phyloP scores from a whole-genome alignment of 2,329 filamentous ascomycete genomes.

The Talaromyces sp. region DNA sequence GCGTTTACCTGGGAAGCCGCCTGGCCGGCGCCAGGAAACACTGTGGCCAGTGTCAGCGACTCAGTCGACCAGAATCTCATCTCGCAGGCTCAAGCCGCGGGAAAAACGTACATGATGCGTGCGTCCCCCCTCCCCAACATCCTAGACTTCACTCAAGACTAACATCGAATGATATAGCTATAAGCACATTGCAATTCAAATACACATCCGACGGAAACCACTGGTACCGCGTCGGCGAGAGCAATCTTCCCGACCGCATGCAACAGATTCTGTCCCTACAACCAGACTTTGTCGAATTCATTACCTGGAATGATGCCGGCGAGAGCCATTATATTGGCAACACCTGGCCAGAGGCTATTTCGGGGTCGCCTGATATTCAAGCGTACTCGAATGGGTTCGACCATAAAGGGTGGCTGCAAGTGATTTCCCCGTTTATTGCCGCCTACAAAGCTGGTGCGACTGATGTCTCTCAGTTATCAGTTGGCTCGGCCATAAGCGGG shows the following conservation, averaged over 20 bases:
- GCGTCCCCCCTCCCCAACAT: neutral
- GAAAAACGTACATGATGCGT: constrained; percentile 8
- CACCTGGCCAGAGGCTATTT: constrained; percentile 5
- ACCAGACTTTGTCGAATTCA: constrained; percentile 6
- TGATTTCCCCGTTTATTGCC: constrained; percentile 3
- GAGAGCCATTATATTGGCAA: constrained; percentile 9
- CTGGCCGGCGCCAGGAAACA: constrained; percentile 3
- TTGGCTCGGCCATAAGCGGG: neutral
- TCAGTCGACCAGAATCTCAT: neutral
- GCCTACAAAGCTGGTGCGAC: constrained; percentile 5
- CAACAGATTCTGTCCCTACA: constrained; percentile 1
- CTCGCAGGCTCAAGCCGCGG: neutral
- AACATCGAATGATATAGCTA: neutral
- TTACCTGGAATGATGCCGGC: constrained; percentile 9
- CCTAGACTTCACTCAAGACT: neutral
- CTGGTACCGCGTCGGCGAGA: constrained; percentile 7
- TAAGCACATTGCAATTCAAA: constrained; percentile 5
- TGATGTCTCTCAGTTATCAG: neutral
- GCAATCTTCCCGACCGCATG: constrained; percentile 1
- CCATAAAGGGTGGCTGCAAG: constrained; percentile 4
- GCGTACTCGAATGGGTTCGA: constrained; percentile 6
- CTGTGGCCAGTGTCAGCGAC: neutral
- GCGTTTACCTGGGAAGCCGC: constrained; percentile 6
- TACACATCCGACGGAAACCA: neutral
- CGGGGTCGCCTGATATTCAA: neutral